Base-by-base conservation (phyloP, 2,329 filamentous ascomycete genomes). In the Clonostachys rhizophaga region DNA sequence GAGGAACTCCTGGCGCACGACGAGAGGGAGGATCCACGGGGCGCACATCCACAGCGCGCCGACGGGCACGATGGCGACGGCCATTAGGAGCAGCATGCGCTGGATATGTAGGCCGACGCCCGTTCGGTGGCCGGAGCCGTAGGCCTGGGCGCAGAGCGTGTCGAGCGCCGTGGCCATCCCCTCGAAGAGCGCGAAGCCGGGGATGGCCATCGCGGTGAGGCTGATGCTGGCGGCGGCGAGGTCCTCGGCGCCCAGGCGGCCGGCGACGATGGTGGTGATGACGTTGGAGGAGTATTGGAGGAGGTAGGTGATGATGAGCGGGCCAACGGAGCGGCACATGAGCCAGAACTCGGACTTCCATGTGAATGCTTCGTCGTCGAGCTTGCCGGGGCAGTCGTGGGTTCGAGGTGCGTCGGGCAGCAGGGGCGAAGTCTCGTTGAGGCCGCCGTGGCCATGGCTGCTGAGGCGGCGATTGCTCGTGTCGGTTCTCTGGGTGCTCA, bases 281-380 rank as follows among this genome's bases (percentile, higher is more conserved):
- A 78, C 60, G 46, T 63, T 74, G 52, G 75, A 76, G 8, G 68
- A 75, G 53, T 79, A 79, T 51, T 79, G 74, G 6, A 80, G 63
- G 1, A 79, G 57, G 50, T 78, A 79, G 1, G 76, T 79, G n/a
- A 71, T 61, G 44, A 75, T 70, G 17, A 79, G 61, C 7, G 76
- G 76, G 2, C 71, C 49, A 1, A 73, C 75, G 24, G 24, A 24
- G 24, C 24, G 6, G 24, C 24, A 24, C 24, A 24, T 24, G 24
- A 24, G 24, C 24, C 24, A 24, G 24, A 24, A 24, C 24, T 24
- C 24, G 24, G 24, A 24, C 24, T 24, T 24, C 24, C 24, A 24
- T 24, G 24, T 24, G 24, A 24, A 24, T 8, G 24, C 24, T 8
- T 6, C 24, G 24, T 24, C 24, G 24, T 24, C 24, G 7, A 24